A percentile compares a stretch with the other conserved stretches of the same genome.
Conservation (phyloP, 371 early-diverging fungal genomes). For the Actinomortierella wolfii region DNA sequence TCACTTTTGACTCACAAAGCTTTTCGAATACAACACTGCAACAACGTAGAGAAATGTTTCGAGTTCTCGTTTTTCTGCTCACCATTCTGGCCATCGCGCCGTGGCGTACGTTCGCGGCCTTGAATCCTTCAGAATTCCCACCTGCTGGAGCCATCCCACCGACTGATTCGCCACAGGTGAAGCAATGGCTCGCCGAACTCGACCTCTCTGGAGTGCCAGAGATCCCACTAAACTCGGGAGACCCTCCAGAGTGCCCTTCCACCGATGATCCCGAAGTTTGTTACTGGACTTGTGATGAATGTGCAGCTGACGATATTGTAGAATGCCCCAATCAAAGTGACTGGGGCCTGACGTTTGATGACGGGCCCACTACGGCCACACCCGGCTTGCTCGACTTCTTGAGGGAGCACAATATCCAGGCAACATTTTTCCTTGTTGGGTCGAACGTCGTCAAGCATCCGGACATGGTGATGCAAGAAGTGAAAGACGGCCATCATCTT, state of each 20-base stretch:
- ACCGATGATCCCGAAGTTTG: conserved; percentile 10
- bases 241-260: conserved; percentile 23
- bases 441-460: conserved; percentile 46
- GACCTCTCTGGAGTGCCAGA: conserved; percentile 21
- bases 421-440: conserved; percentile 75
- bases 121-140: conserved; percentile 7
- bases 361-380: conserved; percentile 48
- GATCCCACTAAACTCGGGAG: conserved; percentile 13
- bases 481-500: conserved; percentile 25
- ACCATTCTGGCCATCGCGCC: too few relatives aligned
- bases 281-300: conserved; percentile 40
- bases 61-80: too few relatives aligned
- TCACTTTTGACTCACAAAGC: too few relatives aligned
- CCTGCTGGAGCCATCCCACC: conserved; percentile 8
- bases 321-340: conserved; percentile 26
- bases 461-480: conserved; percentile 37
- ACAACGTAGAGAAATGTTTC: too few relatives aligned
- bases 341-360: conserved; percentile 48
- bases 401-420: conserved; percentile 53
- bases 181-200: conserved; percentile 27
- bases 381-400: conserved; percentile 52
- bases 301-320: conserved; percentile 38
- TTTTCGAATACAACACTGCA: too few relatives aligned
- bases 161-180: conserved; percentile 12
- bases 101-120: not conserved